Conservation (phyloP, 2,329 filamentous ascomycete genomes). For the Alternaria hordeiaustralica region DNA sequence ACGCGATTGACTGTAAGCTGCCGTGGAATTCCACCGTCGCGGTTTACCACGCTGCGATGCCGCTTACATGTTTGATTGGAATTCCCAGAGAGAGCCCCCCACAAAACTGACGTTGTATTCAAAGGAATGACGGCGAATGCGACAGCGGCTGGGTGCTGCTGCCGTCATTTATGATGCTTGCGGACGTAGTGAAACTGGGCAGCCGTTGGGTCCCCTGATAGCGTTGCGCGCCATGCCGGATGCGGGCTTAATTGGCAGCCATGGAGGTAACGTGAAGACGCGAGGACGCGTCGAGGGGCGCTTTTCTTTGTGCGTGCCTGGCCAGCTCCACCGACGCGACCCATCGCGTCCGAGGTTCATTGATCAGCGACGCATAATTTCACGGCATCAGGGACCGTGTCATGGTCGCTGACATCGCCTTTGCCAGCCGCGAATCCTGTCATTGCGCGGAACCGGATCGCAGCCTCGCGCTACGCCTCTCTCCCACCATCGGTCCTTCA, state of each 20-base stretch:
- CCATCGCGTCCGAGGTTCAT: slow-evolving; percentile 7
- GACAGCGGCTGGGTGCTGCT: background rate
- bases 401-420: slow-evolving; percentile 9
- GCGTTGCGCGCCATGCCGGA: slow-evolving; percentile 1
- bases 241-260: slow-evolving; percentile 5
- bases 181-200: slow-evolving; percentile 6
- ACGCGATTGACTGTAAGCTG: no score
- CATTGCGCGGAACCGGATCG: slow-evolving; percentile 26
- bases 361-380: slow-evolving; percentile 23
- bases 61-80: no score
- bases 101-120: no score
- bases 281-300: slow-evolving; percentile 15
- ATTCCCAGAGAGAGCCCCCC: no score
- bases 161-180: background rate
- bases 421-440: slow-evolving; percentile 13
- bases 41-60: no score
- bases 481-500: slow-evolving; percentile 24
- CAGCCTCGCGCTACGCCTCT: slow-evolving; percentile 10
- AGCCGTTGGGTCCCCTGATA: slow-evolving; percentile 11
- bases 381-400: slow-evolving; percentile 17
- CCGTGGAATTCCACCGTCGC: no score
- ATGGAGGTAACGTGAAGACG: slow-evolving; percentile 22
- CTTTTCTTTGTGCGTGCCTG: slow-evolving; percentile 8
- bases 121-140: no score
- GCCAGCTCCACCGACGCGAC: slow-evolving; percentile 5